Base-by-base conservation (phyloP, 1,139 yeast genomes). In the Pichia sp. region DNA sequence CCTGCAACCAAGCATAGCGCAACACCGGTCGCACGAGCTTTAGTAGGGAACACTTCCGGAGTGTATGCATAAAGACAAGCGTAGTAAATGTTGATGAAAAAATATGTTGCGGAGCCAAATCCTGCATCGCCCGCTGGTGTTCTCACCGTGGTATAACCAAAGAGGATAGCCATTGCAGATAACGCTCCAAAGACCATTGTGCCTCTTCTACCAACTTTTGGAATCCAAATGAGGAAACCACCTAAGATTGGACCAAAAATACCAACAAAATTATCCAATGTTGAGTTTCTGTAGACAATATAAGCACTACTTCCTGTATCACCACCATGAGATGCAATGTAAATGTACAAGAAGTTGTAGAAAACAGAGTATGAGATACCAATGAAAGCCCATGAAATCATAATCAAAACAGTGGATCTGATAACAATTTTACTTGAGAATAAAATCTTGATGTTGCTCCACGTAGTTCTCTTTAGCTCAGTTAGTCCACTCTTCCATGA, bases 231-330 rank as follows among this genome's bases (percentile, higher is more conserved):
- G 31, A 69, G 40, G 5, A 54, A 58, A 32, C 72, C 77, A 6
- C 74, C 82, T 30, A 75, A 55, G 13, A 73, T 45, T 7, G 83
- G 82, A 9, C 83, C 84, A 37, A 69, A 67, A 26, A 72, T 71
- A 26, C 76, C 67, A 20, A 66, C 63, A 22, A 67, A 62, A 46
- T 70, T 71, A 32, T 69, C 67, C 35, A 77, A 63, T 33, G 71
- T 58, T 30, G 71, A 67, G 52, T 76, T 72, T 48, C 78, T 59
- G 55, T 74, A 76, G n/a, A 63, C 61, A 18, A 64, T 59, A 32
- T 49, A 52, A 10, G 64, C 58, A 5, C 63, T 55, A 27, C 64
- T 54, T 21, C 66, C 59, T 9, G 66, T 62, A 29, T 62, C 55
- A 10, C 66, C 72, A 24, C 77, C 76, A 47, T 69, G 63, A 17